Conservation (phyloP, 148 eudicot species). For the Amaranthus palmeri region DNA sequence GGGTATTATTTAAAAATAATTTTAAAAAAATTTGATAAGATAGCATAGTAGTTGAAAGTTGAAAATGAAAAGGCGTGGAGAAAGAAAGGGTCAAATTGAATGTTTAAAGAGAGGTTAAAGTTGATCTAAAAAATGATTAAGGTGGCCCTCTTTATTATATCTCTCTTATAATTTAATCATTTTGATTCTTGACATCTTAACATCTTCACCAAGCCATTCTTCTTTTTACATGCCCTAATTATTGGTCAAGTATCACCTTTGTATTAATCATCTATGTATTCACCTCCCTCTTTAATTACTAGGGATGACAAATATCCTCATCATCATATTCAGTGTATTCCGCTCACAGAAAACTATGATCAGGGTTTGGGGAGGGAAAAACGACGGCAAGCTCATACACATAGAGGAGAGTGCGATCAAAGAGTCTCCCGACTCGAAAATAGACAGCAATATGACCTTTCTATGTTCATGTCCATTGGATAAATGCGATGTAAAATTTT, state of each 20-base stretch:
- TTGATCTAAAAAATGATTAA: conserved; percentile 22
- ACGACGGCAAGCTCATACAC: too few species aligned
- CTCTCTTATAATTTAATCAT: conserved; percentile 9
- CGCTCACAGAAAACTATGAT: too few species aligned
- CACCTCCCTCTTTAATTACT: too few species aligned
- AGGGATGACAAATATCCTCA: too few species aligned
- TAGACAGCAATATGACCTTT: too few species aligned
- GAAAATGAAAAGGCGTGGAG: conserved; percentile 15
- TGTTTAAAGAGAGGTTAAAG: conserved; percentile 11
- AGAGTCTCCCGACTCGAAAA: too few species aligned
- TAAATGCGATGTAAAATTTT: too few species aligned
- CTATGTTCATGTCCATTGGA: too few species aligned
- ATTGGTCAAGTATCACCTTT: not conserved
- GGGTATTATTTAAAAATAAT: too few species aligned
- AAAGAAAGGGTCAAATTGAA: conserved; percentile 15
- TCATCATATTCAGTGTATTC: too few species aligned
- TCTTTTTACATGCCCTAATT: conserved; percentile 8
- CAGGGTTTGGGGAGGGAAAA: too few species aligned
- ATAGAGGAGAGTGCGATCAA: too few species aligned
- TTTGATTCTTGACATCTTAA: conserved; percentile 20
- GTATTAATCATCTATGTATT: not conserved
- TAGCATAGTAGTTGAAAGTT: conserved; percentile 1
- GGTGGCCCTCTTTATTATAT: not conserved
- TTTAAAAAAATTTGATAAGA: conserved; percentile 1
- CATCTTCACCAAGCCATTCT: conserved; percentile 2